Evolutionary conservation across 75 land plant species (phyloP), one percentile per base, ranked within the genome.

Genomic region (Sequoia sempervirens): DNA sequence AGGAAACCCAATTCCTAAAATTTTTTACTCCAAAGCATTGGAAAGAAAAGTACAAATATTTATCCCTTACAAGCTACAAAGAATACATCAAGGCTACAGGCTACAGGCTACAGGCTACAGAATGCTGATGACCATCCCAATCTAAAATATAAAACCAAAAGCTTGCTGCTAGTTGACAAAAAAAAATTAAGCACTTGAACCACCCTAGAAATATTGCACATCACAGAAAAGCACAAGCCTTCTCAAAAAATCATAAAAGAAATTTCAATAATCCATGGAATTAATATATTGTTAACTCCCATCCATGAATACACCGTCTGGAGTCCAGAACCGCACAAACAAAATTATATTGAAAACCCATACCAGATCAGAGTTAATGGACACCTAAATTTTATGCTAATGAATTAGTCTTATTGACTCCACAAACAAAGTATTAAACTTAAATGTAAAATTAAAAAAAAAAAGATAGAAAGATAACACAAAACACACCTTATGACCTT

Each of bases 401-500:
- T 78, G 13, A 41, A 78, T n/a, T 75, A 41, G 14, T n/a, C 12
- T 2, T 45, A 78, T n/a, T 8, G 4, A 41, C 26, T 12, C 50
- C n/a, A 78, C n/a, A 78, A 26, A 78, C 15, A 9, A 78, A 45
- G 8, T 9, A 78, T 38, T 0, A 41, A 45, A 78, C 41, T 38
- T 75, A 38, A 40, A 75, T 40, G 78, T 20, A 38, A 40, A 75
- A 18, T 75, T 38, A 18, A 9, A 75, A 75, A 40, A 40, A 34
- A 40, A 5, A 18, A 34, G 78, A 75, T 75, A 36, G 7, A 18
- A 53, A 82, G 43, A 79, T 81, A 38, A 58, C 79, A 46, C 18
- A 72, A 61, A 82, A 30, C 81, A 79, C 32, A 96, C 99, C 95
- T 97, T 97, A 84, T 97, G 99, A 37, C 99, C 99, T 84, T 97